Conservation (phyloP, 2,329 filamentous ascomycete genomes). For the Tolypocladium ovalisporum region DNA sequence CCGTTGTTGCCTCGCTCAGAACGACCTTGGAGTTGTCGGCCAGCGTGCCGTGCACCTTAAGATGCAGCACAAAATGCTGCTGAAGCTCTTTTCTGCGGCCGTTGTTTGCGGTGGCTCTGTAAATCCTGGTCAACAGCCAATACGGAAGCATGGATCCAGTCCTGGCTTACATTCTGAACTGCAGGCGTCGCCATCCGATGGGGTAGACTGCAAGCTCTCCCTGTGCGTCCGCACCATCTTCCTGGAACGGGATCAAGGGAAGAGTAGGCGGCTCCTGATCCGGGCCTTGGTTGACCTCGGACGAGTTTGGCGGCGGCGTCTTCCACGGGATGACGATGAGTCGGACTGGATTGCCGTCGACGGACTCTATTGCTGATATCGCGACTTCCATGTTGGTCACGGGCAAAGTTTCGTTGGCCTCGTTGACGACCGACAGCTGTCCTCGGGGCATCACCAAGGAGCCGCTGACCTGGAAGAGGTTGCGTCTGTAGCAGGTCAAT, state of each 20-base stretch:
- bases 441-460: constrained; percentile 71
- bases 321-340: constrained; percentile 98
- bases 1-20: constrained; percentile 74
- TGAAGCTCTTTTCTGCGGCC: constrained; percentile 89
- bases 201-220: constrained; percentile 84
- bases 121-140: neutral
- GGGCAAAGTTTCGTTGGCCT: constrained; percentile 73
- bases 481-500: constrained; percentile 89
- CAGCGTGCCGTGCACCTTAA: constrained; percentile 77
- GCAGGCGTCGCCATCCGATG: constrained; percentile 85
- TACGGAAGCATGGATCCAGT: neutral
- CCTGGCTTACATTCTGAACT: constrained; percentile 64
- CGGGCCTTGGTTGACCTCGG: constrained; percentile 49
- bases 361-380: constrained; percentile 88
- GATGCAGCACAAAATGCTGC: constrained; percentile 84
- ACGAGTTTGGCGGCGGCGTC: constrained; percentile 71
- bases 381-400: constrained; percentile 76
- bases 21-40: constrained; percentile 73
- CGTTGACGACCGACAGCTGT: constrained; percentile 69
- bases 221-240: constrained; percentile 49
- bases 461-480: constrained; percentile 92
- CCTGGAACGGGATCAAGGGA: constrained; percentile 57
- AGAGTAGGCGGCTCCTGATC: constrained; percentile 84
- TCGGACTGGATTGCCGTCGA: constrained; percentile 83
- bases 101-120: constrained; percentile 86